Percentiles rank a stretch among this genome's conserved stretches.
Conservation (phyloP, 2,329 filamentous ascomycete species). For the Ophiostoma montium region DNA sequence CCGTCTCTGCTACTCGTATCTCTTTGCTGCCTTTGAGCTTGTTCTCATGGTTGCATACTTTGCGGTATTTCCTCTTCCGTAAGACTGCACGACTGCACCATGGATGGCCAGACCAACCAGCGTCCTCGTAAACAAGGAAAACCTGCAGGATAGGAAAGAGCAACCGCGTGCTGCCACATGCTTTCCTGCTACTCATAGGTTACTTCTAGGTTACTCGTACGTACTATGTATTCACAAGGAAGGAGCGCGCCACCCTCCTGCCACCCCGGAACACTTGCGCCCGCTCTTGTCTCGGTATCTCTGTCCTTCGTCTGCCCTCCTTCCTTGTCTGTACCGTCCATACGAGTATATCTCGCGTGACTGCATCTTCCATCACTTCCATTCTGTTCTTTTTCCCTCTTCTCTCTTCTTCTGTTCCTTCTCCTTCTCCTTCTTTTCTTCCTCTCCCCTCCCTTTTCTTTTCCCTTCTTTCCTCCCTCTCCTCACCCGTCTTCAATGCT, state of each 20-base stretch:
- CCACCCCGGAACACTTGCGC: not conserved
- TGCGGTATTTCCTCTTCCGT: too few relatives aligned
- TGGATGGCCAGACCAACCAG: not conserved
- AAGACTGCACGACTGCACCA: too few relatives aligned
- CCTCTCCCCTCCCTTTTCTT: not conserved
- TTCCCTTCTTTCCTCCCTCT: not conserved
- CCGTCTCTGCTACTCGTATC: not conserved
- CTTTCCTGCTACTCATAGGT: too few relatives aligned
- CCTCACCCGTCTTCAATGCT: not conserved
- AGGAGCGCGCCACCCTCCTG: not conserved
- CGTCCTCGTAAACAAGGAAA: too few relatives aligned
- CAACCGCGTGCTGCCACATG: not conserved
- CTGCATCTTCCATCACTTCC: not conserved
- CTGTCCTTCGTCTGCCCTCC: not conserved
- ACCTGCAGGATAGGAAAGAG: not conserved
- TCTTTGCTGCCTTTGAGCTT: too few relatives aligned
- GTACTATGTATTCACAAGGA: not conserved
- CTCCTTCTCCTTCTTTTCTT: not conserved
- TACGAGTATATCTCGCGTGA: constrained; percentile 2
- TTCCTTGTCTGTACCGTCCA: not conserved
- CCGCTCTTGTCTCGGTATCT: not conserved
- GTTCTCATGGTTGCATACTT: too few relatives aligned
- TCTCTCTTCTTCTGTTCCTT: not conserved
- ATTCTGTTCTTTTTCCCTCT: not conserved
- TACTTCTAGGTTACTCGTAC: too few relatives aligned